phyloP scores from a whole-genome alignment of 306 rosid species.

The Carpinus fangiana region DNA sequence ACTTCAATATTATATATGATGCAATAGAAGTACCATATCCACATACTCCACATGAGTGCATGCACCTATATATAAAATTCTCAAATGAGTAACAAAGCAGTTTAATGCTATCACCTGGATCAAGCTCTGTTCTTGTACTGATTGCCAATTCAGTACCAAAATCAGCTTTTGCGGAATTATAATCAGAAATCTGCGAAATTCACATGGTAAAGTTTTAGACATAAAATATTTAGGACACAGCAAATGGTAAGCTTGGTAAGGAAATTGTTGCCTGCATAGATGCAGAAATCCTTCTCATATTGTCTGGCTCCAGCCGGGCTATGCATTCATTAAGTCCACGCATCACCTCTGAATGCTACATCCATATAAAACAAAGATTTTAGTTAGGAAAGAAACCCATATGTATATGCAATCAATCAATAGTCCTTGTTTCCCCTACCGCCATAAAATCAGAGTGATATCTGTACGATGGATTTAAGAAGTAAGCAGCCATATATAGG shows the following conservation, averaged over 20 bases:
- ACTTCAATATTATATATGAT: conserved; percentile 8
- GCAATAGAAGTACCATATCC: conserved; percentile 16
- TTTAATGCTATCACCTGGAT: conserved; percentile 63
- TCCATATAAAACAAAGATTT: conserved; percentile 26
- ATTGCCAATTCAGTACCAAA: conserved; percentile 97
- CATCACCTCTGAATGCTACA: conserved; percentile 77
- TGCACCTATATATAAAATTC: conserved; percentile 10
- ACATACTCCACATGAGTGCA: conserved; percentile 10
- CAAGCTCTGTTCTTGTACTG: conserved; percentile 90
- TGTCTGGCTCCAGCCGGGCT: conserved; percentile 81
- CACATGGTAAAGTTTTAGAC: conserved; percentile 21
- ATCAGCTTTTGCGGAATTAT: conserved; percentile 81
- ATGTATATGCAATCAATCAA: conserved; percentile 23
- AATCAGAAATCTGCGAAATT: conserved; percentile 71
- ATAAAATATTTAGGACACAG: neutral
- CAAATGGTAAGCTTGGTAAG: conserved; percentile 7
- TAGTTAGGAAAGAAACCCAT: conserved; percentile 39
- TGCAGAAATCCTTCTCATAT: conserved; percentile 71
- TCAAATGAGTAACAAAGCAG: conserved; percentile 17
- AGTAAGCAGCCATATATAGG: conserved; percentile 86
- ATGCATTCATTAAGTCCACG: conserved; percentile 92
- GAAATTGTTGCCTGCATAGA: conserved; percentile 69
- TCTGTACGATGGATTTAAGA: conserved; percentile 86
- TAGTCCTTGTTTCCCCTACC: conserved; percentile 53
- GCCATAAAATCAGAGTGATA: conserved; percentile 73